Percentiles rank a stretch among this genome's conserved stretches.
Conservation (phyloP, 2,329 filamentous ascomycete genomes). For the Pestalotiopsis sp. region DNA sequence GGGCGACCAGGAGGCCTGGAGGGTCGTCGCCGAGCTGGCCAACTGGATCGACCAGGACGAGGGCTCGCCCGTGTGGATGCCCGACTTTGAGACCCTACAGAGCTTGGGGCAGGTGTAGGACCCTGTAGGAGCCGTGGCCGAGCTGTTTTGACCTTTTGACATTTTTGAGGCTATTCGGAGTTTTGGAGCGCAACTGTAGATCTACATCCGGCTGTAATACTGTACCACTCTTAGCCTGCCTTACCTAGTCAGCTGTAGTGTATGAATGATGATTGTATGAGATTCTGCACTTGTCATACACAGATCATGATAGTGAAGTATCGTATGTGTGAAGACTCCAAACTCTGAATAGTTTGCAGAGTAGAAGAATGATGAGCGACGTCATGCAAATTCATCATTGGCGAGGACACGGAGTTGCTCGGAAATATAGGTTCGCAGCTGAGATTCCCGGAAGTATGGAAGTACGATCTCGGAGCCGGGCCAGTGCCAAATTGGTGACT, state of each 20-base stretch:
- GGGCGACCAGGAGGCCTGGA: constrained; percentile 25
- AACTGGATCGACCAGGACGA: constrained; percentile 34
- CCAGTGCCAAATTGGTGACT: not conserved
- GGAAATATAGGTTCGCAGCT: not conserved
- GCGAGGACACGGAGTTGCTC: not conserved
- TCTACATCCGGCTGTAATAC: not conserved
- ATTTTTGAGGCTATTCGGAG: no score
- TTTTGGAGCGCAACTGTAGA: not conserved
- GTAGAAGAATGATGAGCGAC: not conserved
- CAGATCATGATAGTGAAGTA: not conserved
- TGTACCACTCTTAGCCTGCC: not conserved
- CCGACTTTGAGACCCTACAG: constrained; percentile 32
- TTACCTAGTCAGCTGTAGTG: not conserved
- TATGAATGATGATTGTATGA: not conserved
- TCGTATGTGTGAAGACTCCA: not conserved
- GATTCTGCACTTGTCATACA: not conserved
- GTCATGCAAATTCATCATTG: not conserved
- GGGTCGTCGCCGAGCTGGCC: constrained; percentile 31
- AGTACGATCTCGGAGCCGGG: not conserved
- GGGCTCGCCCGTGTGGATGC: constrained; percentile 32
- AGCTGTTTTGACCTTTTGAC: not conserved
- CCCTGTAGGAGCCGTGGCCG: not conserved
- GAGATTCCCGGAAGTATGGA: not conserved
- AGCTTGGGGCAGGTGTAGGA: constrained; percentile 17
- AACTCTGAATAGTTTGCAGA: no score